phyloP scores from a whole-genome alignment of 2,329 filamentous ascomycete genomes.

The Dothideomycetidae sp. region DNA sequence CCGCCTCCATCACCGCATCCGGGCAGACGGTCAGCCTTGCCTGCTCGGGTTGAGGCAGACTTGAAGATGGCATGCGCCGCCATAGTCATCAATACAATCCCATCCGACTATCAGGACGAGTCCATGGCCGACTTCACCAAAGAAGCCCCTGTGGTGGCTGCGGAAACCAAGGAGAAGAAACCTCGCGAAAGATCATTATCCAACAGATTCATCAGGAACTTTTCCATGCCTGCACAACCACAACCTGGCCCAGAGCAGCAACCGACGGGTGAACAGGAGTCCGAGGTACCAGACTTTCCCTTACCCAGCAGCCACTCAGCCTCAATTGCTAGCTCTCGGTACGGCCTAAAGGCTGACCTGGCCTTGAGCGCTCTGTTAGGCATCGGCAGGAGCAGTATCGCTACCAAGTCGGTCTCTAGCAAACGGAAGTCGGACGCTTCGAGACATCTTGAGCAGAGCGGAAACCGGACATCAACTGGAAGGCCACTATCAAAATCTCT shows the following conservation, averaged over 20 bases:
- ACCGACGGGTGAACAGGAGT: background rate
- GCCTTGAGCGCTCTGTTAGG: conserved; percentile 4
- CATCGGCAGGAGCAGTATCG: background rate
- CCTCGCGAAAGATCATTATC: background rate
- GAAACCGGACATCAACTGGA: conserved; percentile 1
- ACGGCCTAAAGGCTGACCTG: conserved; percentile 16
- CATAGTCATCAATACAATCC: conserved; percentile 27
- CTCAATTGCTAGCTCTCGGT: conserved; percentile 17
- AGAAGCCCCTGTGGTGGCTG: conserved; percentile 9
- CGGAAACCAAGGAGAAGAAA: background rate
- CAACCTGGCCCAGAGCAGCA: background rate
- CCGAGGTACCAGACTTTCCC: background rate
- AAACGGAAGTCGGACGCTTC: conserved; percentile 1
- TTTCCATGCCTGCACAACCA: conserved; percentile 5
- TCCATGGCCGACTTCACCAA: conserved; percentile 23
- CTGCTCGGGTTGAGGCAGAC: conserved; percentile 29
- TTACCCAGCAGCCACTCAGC: background rate
- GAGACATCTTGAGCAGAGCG: background rate
- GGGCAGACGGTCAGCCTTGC: conserved; percentile 30
- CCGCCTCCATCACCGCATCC: conserved; percentile 28
- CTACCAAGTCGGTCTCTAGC: background rate
- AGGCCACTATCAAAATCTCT: conserved; percentile 8
- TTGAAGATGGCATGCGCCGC: conserved; percentile 32
- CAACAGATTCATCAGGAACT: conserved; percentile 2
- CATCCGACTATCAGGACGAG: conserved; percentile 18